phyloP scores from a whole-genome alignment of 2,329 filamentous ascomycete species.

The Colletotrichum tanaceti region DNA sequence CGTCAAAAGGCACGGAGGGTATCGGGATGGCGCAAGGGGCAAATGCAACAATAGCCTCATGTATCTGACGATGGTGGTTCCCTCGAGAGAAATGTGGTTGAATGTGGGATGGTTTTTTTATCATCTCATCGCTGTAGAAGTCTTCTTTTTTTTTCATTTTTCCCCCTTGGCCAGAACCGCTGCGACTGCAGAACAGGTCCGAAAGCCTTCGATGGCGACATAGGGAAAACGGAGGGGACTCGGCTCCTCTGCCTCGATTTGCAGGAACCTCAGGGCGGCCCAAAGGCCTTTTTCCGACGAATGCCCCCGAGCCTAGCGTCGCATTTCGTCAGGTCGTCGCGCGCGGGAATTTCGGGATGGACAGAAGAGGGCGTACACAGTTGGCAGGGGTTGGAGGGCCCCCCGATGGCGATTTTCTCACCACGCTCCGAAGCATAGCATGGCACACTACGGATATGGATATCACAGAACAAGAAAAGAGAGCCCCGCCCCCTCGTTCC shows the following conservation, averaged over 20 bases:
- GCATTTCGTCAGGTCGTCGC: slow-evolving; percentile 25
- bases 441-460: not conserved
- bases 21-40: slow-evolving; percentile 4
- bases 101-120: not conserved
- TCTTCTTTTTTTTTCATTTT: too few species aligned
- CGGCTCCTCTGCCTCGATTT: not conserved
- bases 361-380: slow-evolving; percentile 8
- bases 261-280: not conserved
- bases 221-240: slow-evolving; percentile 28
- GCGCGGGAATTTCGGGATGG: slow-evolving; percentile 39
- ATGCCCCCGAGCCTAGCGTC: not conserved
- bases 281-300: not conserved
- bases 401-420: slow-evolving; percentile 14
- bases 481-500: slow-evolving; percentile 8
- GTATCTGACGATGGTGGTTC: slow-evolving; percentile 13
- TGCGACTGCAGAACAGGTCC: slow-evolving; percentile 27
- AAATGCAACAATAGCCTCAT: slow-evolving; percentile 2
- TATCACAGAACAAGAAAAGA: slow-evolving; percentile 6
- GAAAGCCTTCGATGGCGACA: slow-evolving; percentile 33
- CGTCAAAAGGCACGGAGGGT: slow-evolving; percentile 13
- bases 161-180: not conserved
- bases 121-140: not conserved
- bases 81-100: slow-evolving; percentile 10
- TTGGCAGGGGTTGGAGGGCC: slow-evolving; percentile 6
- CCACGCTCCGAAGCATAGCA: slow-evolving; percentile 27